Percentiles rank a stretch among this genome's conserved stretches.
Evolutionary conservation across 2,329 filamentous ascomycete species (phyloP).

Genomic region (Sclerotinia minor): DNA sequence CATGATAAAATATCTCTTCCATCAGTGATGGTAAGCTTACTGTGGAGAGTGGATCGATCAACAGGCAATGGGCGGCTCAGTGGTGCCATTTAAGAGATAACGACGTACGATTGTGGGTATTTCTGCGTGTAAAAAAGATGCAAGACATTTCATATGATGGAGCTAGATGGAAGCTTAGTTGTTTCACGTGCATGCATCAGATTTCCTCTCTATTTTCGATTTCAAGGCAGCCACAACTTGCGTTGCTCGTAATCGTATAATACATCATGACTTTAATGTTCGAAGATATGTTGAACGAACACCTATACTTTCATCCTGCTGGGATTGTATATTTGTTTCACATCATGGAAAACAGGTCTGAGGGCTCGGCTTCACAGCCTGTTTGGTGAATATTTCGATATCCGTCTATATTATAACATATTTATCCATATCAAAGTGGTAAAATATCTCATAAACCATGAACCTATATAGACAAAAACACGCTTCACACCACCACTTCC

Average conservation of each 20-base stretch:
- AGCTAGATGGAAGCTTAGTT: neutral
- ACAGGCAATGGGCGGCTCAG: too few relatives aligned
- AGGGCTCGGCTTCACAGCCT: too few relatives aligned
- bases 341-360: neutral
- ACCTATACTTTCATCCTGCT: neutral
- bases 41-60: neutral
- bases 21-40: neutral
- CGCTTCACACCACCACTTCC: too few relatives aligned
- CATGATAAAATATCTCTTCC: neutral
- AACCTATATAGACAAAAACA: too few relatives aligned
- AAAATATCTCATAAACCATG: too few relatives aligned
- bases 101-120: neutral
- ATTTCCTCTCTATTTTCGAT: neutral
- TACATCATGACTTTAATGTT: neutral
- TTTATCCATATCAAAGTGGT: too few relatives aligned
- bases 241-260: neutral
- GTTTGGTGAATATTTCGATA: too few relatives aligned
- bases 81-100: too few relatives aligned
- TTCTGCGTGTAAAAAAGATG: neutral
- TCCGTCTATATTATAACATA: neutral
- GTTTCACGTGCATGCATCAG: too few relatives aligned
- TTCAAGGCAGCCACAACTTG: too few relatives aligned
- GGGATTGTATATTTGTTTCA: neutral
- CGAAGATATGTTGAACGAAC: neutral
- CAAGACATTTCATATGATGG: neutral